Conservation (phyloP, 805 yeast species). For the Myxozyma sirexii region DNA sequence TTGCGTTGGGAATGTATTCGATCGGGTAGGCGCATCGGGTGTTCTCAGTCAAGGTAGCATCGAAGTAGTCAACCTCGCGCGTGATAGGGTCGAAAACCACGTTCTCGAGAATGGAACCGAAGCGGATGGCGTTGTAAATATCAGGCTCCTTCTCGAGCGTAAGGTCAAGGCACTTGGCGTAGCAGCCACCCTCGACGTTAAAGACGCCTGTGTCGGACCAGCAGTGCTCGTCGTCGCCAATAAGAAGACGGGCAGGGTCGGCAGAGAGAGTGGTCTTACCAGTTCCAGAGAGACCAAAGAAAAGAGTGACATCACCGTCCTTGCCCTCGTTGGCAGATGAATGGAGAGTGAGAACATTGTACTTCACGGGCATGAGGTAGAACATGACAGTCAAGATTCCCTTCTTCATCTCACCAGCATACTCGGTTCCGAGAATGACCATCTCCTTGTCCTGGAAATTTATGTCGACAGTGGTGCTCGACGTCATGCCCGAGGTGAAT, state of each 20-base stretch:
- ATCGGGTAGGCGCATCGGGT: slow-evolving; percentile 99
- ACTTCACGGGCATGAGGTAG: slow-evolving; percentile 94
- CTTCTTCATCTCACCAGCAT: slow-evolving; percentile 99
- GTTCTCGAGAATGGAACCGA: slow-evolving; percentile 93
- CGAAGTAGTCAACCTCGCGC: slow-evolving; percentile 83
- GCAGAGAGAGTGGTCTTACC: slow-evolving; percentile 98
- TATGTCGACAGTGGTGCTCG: slow-evolving; percentile 91
- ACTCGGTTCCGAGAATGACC: slow-evolving; percentile 98
- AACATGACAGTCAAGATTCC: slow-evolving; percentile 99
- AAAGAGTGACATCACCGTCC: slow-evolving; percentile 85
- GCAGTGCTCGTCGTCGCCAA: slow-evolving; percentile 99
- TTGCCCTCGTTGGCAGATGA: slow-evolving; percentile 90
- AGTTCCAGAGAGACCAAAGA: slow-evolving; percentile 96
- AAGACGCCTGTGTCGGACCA: slow-evolving; percentile 98
- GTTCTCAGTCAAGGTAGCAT: slow-evolving; percentile 86
- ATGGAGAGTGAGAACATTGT: slow-evolving; percentile 88
- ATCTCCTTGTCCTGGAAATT: slow-evolving; percentile 97
- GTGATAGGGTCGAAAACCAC: slow-evolving; percentile 79
- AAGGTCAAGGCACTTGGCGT: slow-evolving; percentile 93
- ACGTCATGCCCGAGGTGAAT: slow-evolving; percentile 96
- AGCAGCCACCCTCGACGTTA: slow-evolving; percentile 99
- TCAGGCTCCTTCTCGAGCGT: slow-evolving; percentile 95
- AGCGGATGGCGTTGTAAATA: slow-evolving; percentile 90
- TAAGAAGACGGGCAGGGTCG: slow-evolving; percentile 88
- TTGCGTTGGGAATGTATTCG: slow-evolving; percentile 93